These are phyloP conservation scores for Aspergillus udagawae DNA, from an alignment of 2,329 filamentous ascomycete genomes.

Conservation along the genomic window DNA sequence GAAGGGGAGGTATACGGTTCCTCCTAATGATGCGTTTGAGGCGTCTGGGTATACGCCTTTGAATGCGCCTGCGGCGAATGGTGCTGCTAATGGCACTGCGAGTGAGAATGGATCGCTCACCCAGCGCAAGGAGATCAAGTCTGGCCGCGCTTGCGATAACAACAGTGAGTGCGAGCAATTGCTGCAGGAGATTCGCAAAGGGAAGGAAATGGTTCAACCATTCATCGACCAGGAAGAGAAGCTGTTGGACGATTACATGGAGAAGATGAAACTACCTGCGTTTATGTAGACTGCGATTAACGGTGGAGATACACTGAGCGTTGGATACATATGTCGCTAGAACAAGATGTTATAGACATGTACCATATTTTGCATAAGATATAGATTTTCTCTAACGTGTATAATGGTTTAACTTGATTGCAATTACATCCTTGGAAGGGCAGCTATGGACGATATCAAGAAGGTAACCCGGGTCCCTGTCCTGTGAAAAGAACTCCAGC, in stretches of 20 bases:
- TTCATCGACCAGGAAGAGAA: constrained; percentile 16
- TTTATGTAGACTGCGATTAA: constrained; percentile 5
- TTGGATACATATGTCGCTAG: background rate
- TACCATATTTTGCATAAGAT: background rate
- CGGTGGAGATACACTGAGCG: background rate
- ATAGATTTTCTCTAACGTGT: background rate
- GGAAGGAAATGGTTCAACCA: constrained; percentile 46
- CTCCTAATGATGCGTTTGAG: constrained; percentile 68
- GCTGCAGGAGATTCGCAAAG: constrained; percentile 51
- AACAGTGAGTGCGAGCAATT: constrained; percentile 55
- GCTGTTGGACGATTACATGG: constrained; percentile 12
- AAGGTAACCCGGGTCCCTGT: too few species aligned
- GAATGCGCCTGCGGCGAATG: constrained; percentile 2
- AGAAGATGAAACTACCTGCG: constrained; percentile 12
- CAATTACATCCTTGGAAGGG: too few species aligned
- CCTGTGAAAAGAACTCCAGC: too few species aligned
- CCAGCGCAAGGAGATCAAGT: constrained; percentile 1
- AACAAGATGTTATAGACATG: background rate
- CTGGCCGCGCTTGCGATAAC: constrained; percentile 25
- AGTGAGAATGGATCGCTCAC: too few species aligned
- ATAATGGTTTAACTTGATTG: too few species aligned
- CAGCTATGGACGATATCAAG: too few species aligned
- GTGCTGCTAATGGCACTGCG: constrained; percentile 14
- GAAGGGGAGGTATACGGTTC: constrained; percentile 72
- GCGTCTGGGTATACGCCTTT: constrained; percentile 68